A percentile compares a stretch with the other conserved stretches of the same genome.
Evolutionary conservation across 352 stramenopile genomes (phyloP).

Genomic region (Globisporangium perplexum): DNA sequence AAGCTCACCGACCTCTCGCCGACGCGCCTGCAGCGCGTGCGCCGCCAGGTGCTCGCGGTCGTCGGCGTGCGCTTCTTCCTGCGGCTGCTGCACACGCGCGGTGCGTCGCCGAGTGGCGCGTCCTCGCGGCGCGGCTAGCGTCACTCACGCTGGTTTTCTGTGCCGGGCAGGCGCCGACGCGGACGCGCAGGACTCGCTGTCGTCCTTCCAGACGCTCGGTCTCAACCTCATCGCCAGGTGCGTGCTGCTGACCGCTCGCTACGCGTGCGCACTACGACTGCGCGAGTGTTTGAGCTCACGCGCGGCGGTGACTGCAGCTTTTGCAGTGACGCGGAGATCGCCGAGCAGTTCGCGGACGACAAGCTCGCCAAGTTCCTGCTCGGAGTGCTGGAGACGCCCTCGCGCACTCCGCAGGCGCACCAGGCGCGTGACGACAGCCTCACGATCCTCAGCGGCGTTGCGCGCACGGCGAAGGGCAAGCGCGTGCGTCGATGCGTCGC

Average conservation of each 20-base stretch:
- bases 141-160: neutral
- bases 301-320: constrained; percentile 34
- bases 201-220: constrained; percentile 68
- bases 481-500: constrained; percentile 17
- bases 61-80: constrained; percentile 72
- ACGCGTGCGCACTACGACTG: neutral
- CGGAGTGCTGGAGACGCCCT: constrained; percentile 34
- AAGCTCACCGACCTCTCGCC: constrained; percentile 52
- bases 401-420: constrained; percentile 19
- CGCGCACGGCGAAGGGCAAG: constrained; percentile 38
- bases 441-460: constrained; percentile 37
- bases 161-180: constrained; percentile 29
- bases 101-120: constrained; percentile 12
- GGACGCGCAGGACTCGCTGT: constrained; percentile 30
- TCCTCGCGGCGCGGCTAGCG: too few relatives aligned
- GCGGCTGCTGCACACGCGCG: constrained; percentile 71
- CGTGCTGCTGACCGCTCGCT: neutral
- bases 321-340: constrained; percentile 43
- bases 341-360: constrained; percentile 54
- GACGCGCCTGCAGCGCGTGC: constrained; percentile 42
- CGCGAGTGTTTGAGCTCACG: neutral
- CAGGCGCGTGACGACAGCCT: constrained; percentile 45
- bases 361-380: constrained; percentile 51
- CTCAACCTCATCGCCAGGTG: constrained; percentile 81
- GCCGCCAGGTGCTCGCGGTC: constrained; percentile 49